Evolutionary conservation across 306 rosid species (phyloP), one percentile per base, ranked within the genome.

Genomic region (Senna siamea): DNA sequence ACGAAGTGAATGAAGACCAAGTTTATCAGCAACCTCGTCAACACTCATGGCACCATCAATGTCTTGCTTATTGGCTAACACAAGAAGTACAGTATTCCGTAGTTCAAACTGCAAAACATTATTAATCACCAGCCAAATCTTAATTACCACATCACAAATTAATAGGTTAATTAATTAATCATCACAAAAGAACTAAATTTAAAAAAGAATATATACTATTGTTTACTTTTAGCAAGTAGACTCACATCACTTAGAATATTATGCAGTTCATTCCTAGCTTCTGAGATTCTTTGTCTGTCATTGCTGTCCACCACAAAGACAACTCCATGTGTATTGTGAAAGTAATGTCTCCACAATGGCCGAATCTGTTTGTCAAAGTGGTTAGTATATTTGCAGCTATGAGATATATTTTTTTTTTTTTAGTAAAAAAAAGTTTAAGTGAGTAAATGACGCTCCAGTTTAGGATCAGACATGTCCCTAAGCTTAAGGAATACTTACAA

Each of bases 281-380:
- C 87, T 56, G 70, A 23, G 56, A 80, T 55, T 73, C 91, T 74
- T 17, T 75, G 76, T 61, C 41, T 78, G 53, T 87, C 87, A 41
- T 15, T 70, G 82, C 87, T 85, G 77, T 87, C 87, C 82, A 80
- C 84, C 28, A 78, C 85, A 79, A 79, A 87, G 15, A 84, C 34
- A 65, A 87, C 74, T 50, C 82, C 87, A 70, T 72, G 74, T 4
- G 83, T 84, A 37, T 87, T 84, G 48, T 84, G 79, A 51, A 81
- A 84, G 80, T 84, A 84, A 73, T 84, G 87, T 64, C 46, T 84
- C 88, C 91, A 87, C 60, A 87, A 63, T 15, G 88, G 83, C 51
- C 85, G 59, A 56, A 87, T 87, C 88, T 82, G 82, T 55, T 70
- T 19, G 69, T 11, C 35, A 58, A 48, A 46, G 38, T 47, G 34